These are phyloP conservation scores for Clavispora asparagi DNA, from an alignment of 805 yeast genomes.

Conservation along the genomic window DNA sequence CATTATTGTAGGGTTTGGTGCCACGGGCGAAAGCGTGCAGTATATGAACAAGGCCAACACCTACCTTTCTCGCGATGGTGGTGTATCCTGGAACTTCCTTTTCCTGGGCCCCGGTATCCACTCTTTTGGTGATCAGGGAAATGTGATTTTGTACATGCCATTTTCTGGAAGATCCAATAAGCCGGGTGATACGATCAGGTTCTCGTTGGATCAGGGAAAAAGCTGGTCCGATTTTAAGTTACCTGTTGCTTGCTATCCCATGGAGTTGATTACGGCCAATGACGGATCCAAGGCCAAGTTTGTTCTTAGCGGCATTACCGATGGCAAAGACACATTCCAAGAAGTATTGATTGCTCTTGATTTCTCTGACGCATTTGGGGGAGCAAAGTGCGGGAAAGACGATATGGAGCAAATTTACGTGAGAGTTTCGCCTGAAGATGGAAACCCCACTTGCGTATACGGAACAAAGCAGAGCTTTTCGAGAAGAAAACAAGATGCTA, in stretches of 20 bases:
- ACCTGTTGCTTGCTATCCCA: slow-evolving; percentile 38
- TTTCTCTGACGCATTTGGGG: slow-evolving; percentile 52
- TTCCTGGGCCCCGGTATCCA: slow-evolving; percentile 26
- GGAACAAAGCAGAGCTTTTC: slow-evolving; percentile 62
- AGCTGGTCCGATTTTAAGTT: slow-evolving; percentile 55
- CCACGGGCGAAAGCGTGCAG: slow-evolving; percentile 24
- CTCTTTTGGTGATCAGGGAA: slow-evolving; percentile 71
- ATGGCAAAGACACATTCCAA: slow-evolving; percentile 6
- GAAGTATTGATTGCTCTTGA: slow-evolving; percentile 41
- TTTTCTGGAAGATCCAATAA: slow-evolving; percentile 20
- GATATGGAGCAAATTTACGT: slow-evolving; percentile 70
- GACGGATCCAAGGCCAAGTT: slow-evolving; percentile 69
- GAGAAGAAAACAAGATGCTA: slow-evolving; percentile 60
- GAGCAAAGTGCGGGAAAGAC: slow-evolving; percentile 35
- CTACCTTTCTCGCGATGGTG: slow-evolving; percentile 72
- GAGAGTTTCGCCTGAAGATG: slow-evolving; percentile 28
- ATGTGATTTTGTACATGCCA: slow-evolving; percentile 61
- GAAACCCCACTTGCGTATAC: slow-evolving; percentile 49
- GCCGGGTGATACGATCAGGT: slow-evolving; percentile 33
- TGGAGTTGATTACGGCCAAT: slow-evolving; percentile 47
- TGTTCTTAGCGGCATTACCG: slow-evolving; percentile 41
- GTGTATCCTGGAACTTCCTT: slow-evolving; percentile 64
- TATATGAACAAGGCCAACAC: slow-evolving; percentile 29
- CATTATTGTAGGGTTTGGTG: slow-evolving; percentile 29
- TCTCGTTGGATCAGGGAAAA: slow-evolving; percentile 69